Conservation (phyloP, 805 yeast genomes). For the Nakazawaea ambrosiae region DNA sequence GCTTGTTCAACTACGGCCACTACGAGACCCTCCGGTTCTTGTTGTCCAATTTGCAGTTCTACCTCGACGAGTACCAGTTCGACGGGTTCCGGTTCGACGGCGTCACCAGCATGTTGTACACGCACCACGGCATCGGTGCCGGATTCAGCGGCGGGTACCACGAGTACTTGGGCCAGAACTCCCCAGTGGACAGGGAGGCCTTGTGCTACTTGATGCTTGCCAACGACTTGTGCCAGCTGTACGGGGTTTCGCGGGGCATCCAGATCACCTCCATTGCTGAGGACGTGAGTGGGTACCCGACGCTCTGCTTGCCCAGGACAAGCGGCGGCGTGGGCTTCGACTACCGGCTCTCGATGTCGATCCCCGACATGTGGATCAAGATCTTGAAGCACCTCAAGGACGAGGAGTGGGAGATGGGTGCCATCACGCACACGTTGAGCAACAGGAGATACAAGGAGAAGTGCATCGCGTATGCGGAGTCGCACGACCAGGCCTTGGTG, state of each 20-base stretch:
- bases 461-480: slow-evolving; percentile 88
- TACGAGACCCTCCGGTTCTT: slow-evolving; percentile 88
- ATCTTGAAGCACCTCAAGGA: slow-evolving; percentile 74
- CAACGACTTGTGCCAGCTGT: slow-evolving; percentile 62
- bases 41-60: slow-evolving; percentile 77
- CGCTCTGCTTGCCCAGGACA: slow-evolving; percentile 67
- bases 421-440: slow-evolving; percentile 72
- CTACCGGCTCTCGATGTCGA: slow-evolving; percentile 91
- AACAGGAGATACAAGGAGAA: slow-evolving; percentile 85
- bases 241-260: slow-evolving; percentile 31
- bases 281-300: slow-evolving; percentile 97
- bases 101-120: slow-evolving; percentile 86
- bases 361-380: slow-evolving; percentile 99
- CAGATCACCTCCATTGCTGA: slow-evolving; percentile 76
- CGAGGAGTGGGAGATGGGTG: slow-evolving; percentile 87
- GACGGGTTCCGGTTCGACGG: slow-evolving; percentile 98
- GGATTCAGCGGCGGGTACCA: slow-evolving; percentile 90
- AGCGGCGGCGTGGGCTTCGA: slow-evolving; percentile 92
- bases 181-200: slow-evolving; percentile 82
- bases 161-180: slow-evolving; percentile 74
- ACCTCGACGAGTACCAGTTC: slow-evolving; percentile 73
- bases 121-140: slow-evolving; percentile 86
- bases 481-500: slow-evolving; percentile 95
- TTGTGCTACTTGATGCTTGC: slow-evolving; percentile 84
- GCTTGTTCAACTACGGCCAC: slow-evolving; percentile 84